Percentiles rank a stretch among this genome's conserved stretches.
Evolutionary conservation across 352 stramenopile species (phyloP).

Genomic region (Globisporangium mamillatum): DNA sequence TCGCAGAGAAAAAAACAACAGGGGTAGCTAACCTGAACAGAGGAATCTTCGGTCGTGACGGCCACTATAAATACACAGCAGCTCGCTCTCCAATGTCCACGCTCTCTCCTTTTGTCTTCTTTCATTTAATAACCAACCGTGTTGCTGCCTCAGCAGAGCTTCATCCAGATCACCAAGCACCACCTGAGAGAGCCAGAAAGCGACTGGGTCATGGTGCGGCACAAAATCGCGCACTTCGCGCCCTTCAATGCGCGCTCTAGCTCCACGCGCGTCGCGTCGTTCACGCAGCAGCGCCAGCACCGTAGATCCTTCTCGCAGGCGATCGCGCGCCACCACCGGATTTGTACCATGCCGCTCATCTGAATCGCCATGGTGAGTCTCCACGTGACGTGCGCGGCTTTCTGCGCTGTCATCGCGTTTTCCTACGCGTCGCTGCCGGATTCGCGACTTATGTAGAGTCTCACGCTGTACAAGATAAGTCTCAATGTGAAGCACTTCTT

Average conservation of each 20-base stretch:
- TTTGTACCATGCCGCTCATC: not conserved
- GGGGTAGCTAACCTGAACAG: not conserved
- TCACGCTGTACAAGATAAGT: not conserved
- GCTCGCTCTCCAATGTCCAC: not conserved
- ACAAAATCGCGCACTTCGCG: not conserved
- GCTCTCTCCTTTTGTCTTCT: not conserved
- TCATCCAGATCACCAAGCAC: not conserved
- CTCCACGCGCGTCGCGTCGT: not conserved
- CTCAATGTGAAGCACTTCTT: conserved; percentile 1
- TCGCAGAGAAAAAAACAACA: not conserved
- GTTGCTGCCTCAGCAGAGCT: not conserved
- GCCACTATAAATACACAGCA: conserved; percentile 8
- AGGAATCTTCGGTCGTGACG: not conserved
- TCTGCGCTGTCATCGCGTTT: not conserved
- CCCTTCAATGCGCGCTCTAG: not conserved
- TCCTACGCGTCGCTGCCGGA: not conserved
- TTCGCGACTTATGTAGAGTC: not conserved
- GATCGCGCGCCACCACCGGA: conserved; percentile 6
- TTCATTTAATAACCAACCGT: not conserved
- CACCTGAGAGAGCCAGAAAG: not conserved
- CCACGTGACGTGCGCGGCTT: not conserved
- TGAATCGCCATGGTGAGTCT: not conserved
- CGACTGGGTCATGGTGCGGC: not conserved
- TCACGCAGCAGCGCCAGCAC: not conserved
- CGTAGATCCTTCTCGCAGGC: not conserved